Percentiles rank a stretch among this genome's conserved stretches.
Conservation (phyloP, 2,329 filamentous ascomycete species). For the Sporothrix pseudoabietina region DNA sequence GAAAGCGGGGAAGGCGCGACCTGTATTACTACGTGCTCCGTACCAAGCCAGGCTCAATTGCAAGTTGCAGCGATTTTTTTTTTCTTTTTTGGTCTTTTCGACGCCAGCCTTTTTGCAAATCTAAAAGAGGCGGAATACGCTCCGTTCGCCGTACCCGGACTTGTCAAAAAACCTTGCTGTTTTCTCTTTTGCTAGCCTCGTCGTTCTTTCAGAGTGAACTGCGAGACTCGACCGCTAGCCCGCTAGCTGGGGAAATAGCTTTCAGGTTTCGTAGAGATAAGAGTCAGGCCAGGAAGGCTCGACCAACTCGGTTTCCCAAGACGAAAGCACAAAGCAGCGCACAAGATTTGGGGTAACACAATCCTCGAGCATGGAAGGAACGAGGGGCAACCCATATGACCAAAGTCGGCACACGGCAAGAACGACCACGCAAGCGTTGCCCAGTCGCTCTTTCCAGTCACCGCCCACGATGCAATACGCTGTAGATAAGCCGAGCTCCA, state of each 20-base stretch:
- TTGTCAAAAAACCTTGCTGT: neutral
- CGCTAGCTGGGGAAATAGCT: neutral
- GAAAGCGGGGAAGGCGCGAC: constrained; percentile 11
- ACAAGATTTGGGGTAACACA: neutral
- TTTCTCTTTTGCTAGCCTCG: neutral
- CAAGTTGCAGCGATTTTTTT: neutral
- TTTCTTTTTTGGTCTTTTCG: neutral
- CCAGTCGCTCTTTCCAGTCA: neutral
- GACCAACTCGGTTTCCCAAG: neutral
- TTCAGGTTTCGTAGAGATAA: neutral
- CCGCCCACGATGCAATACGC: neutral
- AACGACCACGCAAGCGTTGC: neutral
- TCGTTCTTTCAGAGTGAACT: neutral
- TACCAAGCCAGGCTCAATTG: neutral
- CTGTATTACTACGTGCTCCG: neutral
- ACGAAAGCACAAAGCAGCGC: neutral
- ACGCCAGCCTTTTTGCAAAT: neutral
- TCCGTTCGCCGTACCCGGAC: neutral
- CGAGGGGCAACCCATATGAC: neutral
- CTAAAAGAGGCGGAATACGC: neutral
- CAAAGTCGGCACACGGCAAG: constrained; percentile 19
- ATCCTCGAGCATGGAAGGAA: neutral
- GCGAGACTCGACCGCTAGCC: neutral
- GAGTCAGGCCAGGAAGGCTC: neutral
- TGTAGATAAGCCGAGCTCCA: constrained; percentile 19